phyloP scores from a whole-genome alignment of 2,329 filamentous ascomycete genomes.

The Fusarium scirpi region DNA sequence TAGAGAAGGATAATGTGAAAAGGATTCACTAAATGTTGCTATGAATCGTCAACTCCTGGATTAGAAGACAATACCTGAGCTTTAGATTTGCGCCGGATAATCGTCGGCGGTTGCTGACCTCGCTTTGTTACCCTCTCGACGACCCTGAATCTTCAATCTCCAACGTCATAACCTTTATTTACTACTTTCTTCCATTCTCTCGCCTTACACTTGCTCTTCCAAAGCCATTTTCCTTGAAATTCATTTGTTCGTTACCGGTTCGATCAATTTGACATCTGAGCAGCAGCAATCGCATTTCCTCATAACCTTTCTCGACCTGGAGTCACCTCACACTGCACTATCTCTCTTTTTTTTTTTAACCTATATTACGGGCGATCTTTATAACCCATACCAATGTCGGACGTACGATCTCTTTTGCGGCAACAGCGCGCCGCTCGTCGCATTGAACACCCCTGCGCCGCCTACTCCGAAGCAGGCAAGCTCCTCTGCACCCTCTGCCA shows the following conservation, averaged over 20 bases:
- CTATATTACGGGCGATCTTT: constrained; percentile 2
- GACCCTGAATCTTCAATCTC: constrained; percentile 19
- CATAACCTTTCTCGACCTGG: constrained; percentile 23
- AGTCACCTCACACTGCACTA: constrained; percentile 3
- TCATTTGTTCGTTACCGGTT: neutral
- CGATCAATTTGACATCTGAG: constrained; percentile 5
- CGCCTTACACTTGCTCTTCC: neutral
- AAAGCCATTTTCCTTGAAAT: neutral
- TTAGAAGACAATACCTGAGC: neutral
- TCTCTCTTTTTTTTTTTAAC: neutral
- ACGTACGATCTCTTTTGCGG: constrained; percentile 82
- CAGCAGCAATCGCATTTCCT: neutral
- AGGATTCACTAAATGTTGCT: neutral
- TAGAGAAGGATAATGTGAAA: neutral
- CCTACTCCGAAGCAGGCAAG: constrained; percentile 75
- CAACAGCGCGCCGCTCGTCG: constrained; percentile 80
- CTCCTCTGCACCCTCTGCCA: constrained; percentile 76
- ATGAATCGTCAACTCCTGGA: neutral
- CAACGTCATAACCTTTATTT: constrained; percentile 30
- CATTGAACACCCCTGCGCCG: constrained; percentile 76
- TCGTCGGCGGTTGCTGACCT: constrained; percentile 42
- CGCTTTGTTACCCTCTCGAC: constrained; percentile 32
- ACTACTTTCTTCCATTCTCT: constrained; percentile 14
- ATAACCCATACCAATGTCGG: constrained; percentile 68
- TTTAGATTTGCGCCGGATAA: constrained; percentile 48